Base-by-base conservation (phyloP, 164 flowering plant genomes). In the Tetrastigma voinierianum region DNA sequence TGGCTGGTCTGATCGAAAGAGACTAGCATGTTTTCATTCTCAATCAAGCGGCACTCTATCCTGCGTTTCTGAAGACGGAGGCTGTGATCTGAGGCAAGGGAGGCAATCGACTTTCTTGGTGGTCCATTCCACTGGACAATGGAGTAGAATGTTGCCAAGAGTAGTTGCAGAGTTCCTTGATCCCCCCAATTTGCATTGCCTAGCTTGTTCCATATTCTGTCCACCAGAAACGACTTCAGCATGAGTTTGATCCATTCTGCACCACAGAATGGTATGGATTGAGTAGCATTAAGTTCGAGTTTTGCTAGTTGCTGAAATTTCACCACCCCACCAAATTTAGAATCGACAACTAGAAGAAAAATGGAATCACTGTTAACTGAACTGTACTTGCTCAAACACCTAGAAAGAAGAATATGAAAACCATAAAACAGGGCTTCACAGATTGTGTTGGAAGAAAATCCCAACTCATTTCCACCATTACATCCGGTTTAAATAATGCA, bases 131-230 rank as follows among this genome's bases (percentile, higher is more conserved):
- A 87, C 71, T 84, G 90, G 40, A 68, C 74, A 51, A 91, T 83
- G 24, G 93, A 87, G 74, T 91, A 70, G 71, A 82, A 91, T 12
- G 89, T 87, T 32, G 97, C 92, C 67, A 83, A 73, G 64, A 91
- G 82, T 51, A 85, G 46, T 77, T 89, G 95, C 32, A 89, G 64
- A 61, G 93, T 82, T 23, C 91, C 97, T 7, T 87, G 53, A 74
- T 91, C 97, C 24, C 90, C 89, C 97, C 97, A 91, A 53, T 85
- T 91, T 46, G 89, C 81, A 82, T 91, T 91, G 45, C 97, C 97
- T 25, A 91, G 83, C 79, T 89, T 86, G 77, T 91, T 91, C 97
- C 97, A 91, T 66, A 91, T 80, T 66, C 77, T 72, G 60, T 89
- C 93, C 7, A 86, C 77, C 1, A 12, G 95, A 86, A 69, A 91